These are phyloP conservation scores for Eimeria falciformis DNA, from an alignment of 169 alveolate species.

Conservation along the genomic window DNA sequence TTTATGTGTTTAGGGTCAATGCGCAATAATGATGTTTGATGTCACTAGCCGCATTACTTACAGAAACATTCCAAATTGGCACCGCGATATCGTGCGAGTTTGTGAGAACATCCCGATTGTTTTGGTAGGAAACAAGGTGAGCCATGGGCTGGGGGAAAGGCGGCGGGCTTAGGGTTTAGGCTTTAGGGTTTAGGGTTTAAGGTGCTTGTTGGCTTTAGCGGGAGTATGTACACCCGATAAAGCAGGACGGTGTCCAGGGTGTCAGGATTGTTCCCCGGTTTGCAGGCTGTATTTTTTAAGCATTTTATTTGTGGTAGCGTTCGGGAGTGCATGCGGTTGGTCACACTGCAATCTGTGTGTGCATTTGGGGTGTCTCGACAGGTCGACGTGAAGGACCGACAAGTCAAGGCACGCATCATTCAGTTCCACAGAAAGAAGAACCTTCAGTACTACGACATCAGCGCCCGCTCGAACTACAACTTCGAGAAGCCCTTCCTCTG, in stretches of 20 bases:
- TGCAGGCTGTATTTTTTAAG: neutral
- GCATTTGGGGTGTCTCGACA: neutral
- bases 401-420: conserved; percentile 99
- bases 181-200: conserved; percentile 20
- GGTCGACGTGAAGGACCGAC: conserved; percentile 97
- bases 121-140: conserved; percentile 99
- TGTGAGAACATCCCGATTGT: conserved; percentile 99
- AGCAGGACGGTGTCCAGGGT: neutral
- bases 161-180: conserved; percentile 10
- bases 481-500: conserved; percentile 99
- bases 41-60: conserved; percentile 99
- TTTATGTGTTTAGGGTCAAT: conserved; percentile 89
- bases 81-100: conserved; percentile 99
- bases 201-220: too few species aligned
- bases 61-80: conserved; percentile 99
- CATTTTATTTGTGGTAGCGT: neutral
- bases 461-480: conserved; percentile 98
- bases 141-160: conserved; percentile 62
- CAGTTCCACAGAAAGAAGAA: conserved; percentile 98
- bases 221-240: too few species aligned
- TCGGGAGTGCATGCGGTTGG: neutral
- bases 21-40: conserved; percentile 99
- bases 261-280: neutral
- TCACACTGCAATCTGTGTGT: neutral
- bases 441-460: conserved; percentile 98